A percentile compares a stretch with the other conserved stretches of the same genome.
Conservation (phyloP, 495 filamentous ascomycete species). For the Pyrenopolyporus hunteri region DNA sequence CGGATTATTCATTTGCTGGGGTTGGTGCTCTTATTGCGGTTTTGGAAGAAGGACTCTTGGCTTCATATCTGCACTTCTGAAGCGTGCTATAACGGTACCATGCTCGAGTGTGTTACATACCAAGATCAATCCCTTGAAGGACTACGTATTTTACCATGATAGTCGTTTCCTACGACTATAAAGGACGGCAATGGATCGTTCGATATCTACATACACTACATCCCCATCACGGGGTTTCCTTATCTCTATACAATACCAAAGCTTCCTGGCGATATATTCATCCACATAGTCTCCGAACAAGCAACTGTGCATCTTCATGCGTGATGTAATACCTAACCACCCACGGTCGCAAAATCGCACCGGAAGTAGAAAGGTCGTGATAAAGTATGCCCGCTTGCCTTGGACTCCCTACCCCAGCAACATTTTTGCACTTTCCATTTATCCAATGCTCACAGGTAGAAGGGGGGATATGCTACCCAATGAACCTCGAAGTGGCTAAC, state of each 20-base stretch:
- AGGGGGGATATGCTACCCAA: too few relatives aligned
- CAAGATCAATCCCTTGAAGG: background rate
- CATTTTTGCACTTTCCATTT: too few relatives aligned
- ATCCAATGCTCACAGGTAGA: too few relatives aligned
- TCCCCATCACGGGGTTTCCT: constrained; percentile 9
- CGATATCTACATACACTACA: constrained; percentile 23
- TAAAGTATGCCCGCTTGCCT: too few relatives aligned
- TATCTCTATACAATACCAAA: constrained; percentile 1
- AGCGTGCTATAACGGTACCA: background rate
- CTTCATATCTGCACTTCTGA: background rate
- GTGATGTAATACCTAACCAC: too few relatives aligned
- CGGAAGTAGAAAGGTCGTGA: too few relatives aligned
- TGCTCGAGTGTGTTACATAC: background rate
- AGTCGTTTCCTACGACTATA: background rate
- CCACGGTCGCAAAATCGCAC: too few relatives aligned
- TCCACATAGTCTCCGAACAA: too few relatives aligned
- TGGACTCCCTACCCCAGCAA: too few relatives aligned
- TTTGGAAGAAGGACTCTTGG: background rate
- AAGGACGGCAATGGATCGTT: constrained; percentile 19
- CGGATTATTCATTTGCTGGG: constrained; percentile 3
- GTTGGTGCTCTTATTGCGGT: background rate
- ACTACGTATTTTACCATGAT: background rate
- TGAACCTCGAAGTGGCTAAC: too few relatives aligned
- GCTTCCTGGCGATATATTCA: too few relatives aligned
- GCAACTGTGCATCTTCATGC: too few relatives aligned